Conservation (phyloP, 805 yeast genomes). For the Scheffersomyces lignosus region DNA sequence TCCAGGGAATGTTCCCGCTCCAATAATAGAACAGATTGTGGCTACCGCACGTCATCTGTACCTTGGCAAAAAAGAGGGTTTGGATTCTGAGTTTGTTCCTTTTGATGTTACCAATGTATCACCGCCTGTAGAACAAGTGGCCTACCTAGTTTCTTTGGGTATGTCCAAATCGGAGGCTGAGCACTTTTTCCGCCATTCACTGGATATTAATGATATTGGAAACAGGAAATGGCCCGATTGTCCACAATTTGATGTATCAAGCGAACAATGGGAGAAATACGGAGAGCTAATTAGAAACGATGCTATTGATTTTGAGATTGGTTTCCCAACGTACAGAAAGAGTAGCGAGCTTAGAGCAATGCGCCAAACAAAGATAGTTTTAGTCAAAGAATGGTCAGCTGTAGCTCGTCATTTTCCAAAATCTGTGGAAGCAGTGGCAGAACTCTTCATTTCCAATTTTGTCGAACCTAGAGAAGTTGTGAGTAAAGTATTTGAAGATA, state of each 20-base stretch:
- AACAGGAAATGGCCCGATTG: conserved; percentile 15
- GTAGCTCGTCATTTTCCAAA: conserved; percentile 19
- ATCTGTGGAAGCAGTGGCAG: conserved; percentile 18
- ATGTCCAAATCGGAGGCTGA: conserved; percentile 22
- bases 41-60: conserved; percentile 45
- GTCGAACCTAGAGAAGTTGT: conserved; percentile 8
- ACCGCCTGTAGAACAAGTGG: conserved; percentile 34
- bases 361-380: conserved; percentile 3
- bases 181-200: conserved; percentile 27
- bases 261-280: conserved; percentile 14
- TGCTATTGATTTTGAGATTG: conserved; percentile 9
- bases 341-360: conserved; percentile 8
- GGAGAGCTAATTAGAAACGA: conserved; percentile 6
- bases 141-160: conserved; percentile 24
- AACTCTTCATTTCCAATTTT: conserved; percentile 12
- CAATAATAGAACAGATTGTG: conserved; percentile 47
- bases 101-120: conserved; percentile 33
- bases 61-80: conserved; percentile 31
- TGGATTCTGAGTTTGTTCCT: conserved; percentile 38
- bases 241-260: conserved; percentile 14
- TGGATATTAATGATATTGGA: conserved; percentile 12
- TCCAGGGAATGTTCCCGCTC: conserved; percentile 27
- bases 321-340: conserved; percentile 9
- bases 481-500: conserved; percentile 9
- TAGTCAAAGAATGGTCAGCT: conserved; percentile 16